These are phyloP conservation scores for Sarocladiaceae sp. DNA, from an alignment of 2,329 filamentous ascomycete species.

Conservation along the genomic window DNA sequence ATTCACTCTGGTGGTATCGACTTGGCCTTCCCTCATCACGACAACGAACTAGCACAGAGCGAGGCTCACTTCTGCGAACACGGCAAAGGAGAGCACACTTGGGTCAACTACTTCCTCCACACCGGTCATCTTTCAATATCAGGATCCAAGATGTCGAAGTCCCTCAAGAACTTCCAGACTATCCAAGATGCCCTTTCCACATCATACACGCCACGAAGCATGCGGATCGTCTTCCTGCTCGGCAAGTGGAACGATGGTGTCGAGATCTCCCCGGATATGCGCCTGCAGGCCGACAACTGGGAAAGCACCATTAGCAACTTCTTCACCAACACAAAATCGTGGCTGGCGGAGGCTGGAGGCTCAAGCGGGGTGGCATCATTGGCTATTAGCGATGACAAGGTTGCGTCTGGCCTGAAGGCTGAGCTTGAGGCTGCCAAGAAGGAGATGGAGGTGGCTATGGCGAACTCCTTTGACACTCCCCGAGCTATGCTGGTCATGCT, in stretches of 20 bases:
- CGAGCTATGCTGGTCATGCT: conserved; percentile 73
- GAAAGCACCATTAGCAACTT: conserved; percentile 73
- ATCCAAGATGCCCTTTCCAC: conserved; percentile 74
- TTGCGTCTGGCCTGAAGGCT: conserved; percentile 27
- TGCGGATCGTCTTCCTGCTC: conserved; percentile 83
- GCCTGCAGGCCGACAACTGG: conserved; percentile 70
- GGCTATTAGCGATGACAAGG: conserved; percentile 29
- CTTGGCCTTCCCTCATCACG: conserved; percentile 86
- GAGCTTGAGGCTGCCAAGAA: conserved; percentile 50
- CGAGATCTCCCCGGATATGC: conserved; percentile 82
- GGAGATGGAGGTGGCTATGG: conserved; percentile 56
- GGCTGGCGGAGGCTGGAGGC: conserved; percentile 41
- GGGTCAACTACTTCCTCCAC: conserved; percentile 95
- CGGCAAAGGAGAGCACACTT: conserved; percentile 57
- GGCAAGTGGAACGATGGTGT: conserved; percentile 88
- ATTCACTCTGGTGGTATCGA: conserved; percentile 93
- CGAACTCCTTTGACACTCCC: conserved; percentile 86
- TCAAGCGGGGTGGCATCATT: conserved; percentile 31
- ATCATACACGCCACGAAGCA: conserved; percentile 69
- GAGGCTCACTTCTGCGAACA: conserved; percentile 72
- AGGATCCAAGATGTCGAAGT: conserved; percentile 95
- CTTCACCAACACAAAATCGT: conserved; percentile 53
- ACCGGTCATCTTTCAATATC: conserved; percentile 86
- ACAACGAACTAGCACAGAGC: conserved; percentile 87
- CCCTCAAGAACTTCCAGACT: conserved; percentile 91